Conservation (phyloP, 306 rosid species). For the Prunus salicina region DNA sequence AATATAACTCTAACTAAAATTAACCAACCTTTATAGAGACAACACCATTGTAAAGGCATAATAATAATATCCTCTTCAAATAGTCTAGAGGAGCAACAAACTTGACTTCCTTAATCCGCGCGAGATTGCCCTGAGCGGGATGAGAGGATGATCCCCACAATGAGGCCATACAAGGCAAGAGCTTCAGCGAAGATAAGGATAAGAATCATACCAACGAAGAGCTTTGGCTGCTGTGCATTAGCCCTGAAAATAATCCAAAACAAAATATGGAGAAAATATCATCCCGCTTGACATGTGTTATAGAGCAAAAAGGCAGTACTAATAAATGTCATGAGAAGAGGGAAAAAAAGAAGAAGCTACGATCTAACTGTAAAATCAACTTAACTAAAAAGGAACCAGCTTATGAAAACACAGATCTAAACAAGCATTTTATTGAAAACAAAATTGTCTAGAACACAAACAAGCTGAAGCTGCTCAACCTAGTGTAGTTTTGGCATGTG, state of each 20-base stretch:
- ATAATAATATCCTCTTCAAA: neutral
- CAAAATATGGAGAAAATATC: neutral
- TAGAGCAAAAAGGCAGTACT: neutral
- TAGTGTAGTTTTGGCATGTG: neutral
- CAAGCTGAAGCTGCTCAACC: neutral
- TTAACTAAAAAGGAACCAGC: neutral
- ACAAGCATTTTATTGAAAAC: neutral
- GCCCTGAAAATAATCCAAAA: slow-evolving; percentile 49
- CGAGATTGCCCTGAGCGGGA: slow-evolving; percentile 82
- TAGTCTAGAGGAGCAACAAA: slow-evolving; percentile 2
- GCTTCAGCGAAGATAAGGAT: slow-evolving; percentile 78
- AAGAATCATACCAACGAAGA: slow-evolving; percentile 81
- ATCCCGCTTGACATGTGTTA: slow-evolving; percentile 11
- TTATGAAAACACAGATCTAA: neutral
- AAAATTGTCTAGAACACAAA: neutral
- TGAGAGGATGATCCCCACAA: slow-evolving; percentile 82
- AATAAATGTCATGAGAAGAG: neutral
- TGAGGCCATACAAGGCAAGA: slow-evolving; percentile 78
- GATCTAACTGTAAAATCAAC: neutral
- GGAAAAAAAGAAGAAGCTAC: neutral
- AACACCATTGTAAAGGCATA: slow-evolving; percentile 7
- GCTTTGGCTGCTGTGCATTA: slow-evolving; percentile 86
- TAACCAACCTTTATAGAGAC: neutral
- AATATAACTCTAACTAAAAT: slow-evolving; percentile 2
- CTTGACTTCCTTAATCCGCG: slow-evolving; percentile 40